Percentiles rank a stretch among this genome's conserved stretches.
Conservation (phyloP, 1,284 basidiomycete genomes). For the Grifola frondosa region DNA sequence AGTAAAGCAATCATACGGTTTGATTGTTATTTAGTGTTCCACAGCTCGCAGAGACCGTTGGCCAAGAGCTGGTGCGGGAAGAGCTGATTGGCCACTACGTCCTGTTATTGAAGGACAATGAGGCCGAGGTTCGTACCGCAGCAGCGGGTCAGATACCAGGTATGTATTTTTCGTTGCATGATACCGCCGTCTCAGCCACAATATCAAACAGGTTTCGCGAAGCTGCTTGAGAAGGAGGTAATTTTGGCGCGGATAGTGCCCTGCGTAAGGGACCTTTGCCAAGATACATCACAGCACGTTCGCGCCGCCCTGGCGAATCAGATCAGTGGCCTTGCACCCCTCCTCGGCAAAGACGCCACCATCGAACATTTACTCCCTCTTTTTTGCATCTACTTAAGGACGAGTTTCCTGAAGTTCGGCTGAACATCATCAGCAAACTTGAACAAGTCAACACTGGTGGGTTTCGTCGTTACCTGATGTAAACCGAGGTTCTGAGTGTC, state of each 20-base stretch:
- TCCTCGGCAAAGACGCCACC: conserved; percentile 92
- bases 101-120: conserved; percentile 94
- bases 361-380: conserved; percentile 96
- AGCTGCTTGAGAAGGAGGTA: conserved; percentile 91
- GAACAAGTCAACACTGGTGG: conserved; percentile 93
- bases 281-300: conserved; percentile 96
- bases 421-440: conserved; percentile 99
- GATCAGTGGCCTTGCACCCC: conserved; percentile 95
- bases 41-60: conserved; percentile 92
- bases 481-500: conserved; percentile 5
- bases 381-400: conserved; percentile 96
- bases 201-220: conserved; percentile 84
- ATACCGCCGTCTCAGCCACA: too few species aligned
- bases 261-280: conserved; percentile 94
- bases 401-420: conserved; percentile 96
- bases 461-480: conserved; percentile 30
- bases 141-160: conserved; percentile 96
- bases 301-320: conserved; percentile 95
- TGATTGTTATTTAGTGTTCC: not conserved
- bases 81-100: conserved; percentile 95
- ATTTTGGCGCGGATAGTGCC: conserved; percentile 93
- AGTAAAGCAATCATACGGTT: too few species aligned
- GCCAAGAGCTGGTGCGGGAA: conserved; percentile 88
- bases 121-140: conserved; percentile 97
- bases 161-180: conserved; percentile 34